These are phyloP conservation scores for Toxoplasma gondii DNA, from an alignment of 169 alveolate species.

Conservation along the genomic window DNA sequence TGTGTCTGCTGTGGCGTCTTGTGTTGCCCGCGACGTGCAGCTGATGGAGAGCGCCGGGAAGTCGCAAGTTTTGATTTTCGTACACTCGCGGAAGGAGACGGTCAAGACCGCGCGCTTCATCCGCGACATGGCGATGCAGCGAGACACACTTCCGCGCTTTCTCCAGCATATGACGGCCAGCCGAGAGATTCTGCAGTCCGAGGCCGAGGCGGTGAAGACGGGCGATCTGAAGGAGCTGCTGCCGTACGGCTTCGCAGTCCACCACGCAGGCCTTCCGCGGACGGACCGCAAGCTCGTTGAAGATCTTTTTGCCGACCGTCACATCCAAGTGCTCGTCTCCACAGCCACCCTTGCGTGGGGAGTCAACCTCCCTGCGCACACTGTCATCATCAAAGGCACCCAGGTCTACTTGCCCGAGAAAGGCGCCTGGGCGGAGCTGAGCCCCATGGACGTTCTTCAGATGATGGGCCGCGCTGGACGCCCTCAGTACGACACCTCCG, in stretches of 20 bases:
- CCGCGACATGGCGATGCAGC: constrained; percentile 90
- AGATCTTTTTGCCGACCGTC: constrained; percentile 96
- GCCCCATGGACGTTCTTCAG: constrained; percentile 98
- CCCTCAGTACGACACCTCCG: constrained; percentile 98
- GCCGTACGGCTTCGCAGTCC: constrained; percentile 99
- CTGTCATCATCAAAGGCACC: constrained; percentile 93
- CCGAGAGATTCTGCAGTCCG: constrained; percentile 90
- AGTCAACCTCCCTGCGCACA: constrained; percentile 99
- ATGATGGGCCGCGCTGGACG: constrained; percentile 99
- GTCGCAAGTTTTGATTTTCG: constrained; percentile 96
- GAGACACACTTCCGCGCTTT: constrained; percentile 86
- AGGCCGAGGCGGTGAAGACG: constrained; percentile 86
- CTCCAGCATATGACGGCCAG: constrained; percentile 90
- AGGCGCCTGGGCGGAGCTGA: constrained; percentile 97
- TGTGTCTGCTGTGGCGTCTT: no score
- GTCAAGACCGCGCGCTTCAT: constrained; percentile 94
- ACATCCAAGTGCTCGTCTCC: constrained; percentile 91
- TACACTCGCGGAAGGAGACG: constrained; percentile 99
- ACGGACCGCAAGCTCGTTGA: constrained; percentile 98
- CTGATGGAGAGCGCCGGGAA: constrained; percentile 88
- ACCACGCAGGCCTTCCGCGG: constrained; percentile 99
- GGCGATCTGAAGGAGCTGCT: constrained; percentile 94
- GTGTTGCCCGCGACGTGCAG: constrained; percentile 18
- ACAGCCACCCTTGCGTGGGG: constrained; percentile 99
- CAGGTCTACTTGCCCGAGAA: constrained; percentile 97